phyloP scores from a whole-genome alignment of 495 filamentous ascomycete genomes.

The Hypomontagnella monticulosa region DNA sequence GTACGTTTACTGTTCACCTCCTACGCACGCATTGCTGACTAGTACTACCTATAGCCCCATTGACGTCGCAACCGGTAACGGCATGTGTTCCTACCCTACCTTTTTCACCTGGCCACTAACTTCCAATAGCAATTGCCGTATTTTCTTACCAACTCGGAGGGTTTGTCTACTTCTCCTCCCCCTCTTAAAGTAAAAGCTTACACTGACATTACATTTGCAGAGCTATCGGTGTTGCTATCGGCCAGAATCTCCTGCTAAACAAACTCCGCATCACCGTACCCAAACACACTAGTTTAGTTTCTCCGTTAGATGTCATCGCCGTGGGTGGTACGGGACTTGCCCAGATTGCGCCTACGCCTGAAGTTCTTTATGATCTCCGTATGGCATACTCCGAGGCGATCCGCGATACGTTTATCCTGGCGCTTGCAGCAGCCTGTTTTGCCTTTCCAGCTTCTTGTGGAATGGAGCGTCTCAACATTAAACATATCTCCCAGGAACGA shows the following conservation, averaged over 20 bases:
- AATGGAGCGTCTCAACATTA: neutral
- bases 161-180: neutral
- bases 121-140: neutral
- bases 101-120: neutral
- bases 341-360: neutral
- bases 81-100: no score
- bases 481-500: neutral
- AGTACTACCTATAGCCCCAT: no score
- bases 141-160: neutral
- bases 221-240: neutral
- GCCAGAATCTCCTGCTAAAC: neutral
- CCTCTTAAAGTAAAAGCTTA: no score
- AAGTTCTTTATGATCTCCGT: neutral
- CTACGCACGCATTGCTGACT: no score
- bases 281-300: neutral
- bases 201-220: no score
- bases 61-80: no score
- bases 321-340: neutral
- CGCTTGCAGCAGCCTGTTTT: neutral
- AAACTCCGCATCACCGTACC: neutral
- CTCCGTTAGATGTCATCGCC: neutral
- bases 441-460: neutral
- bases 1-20: no score
- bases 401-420: neutral
- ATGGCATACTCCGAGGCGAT: neutral